Evolutionary conservation across 2,329 filamentous ascomycete genomes (phyloP).

Genomic region (Sporothrix pseudoabietina): DNA sequence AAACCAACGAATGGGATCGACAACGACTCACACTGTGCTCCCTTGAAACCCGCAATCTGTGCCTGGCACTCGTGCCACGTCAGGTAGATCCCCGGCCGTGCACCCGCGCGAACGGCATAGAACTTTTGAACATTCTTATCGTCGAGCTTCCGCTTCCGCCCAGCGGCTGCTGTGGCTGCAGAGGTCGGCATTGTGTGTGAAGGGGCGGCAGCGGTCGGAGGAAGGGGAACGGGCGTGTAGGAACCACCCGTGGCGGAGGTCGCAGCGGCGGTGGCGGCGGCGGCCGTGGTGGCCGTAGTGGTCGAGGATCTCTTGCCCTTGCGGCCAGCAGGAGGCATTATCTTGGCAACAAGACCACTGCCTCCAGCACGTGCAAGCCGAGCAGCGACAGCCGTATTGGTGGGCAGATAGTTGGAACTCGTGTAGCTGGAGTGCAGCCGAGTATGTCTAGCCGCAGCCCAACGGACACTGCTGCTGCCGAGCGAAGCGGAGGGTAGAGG

Average conservation of each 20-base stretch:
- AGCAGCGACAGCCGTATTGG: background rate
- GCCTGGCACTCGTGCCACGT: constrained; percentile 63
- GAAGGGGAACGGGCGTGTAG: background rate
- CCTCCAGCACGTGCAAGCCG: constrained; percentile 8
- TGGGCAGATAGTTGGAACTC: background rate
- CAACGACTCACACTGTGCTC: constrained; percentile 65
- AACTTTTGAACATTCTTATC: constrained; percentile 53
- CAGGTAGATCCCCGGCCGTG: constrained; percentile 62
- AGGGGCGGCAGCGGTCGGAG: background rate
- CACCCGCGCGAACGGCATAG: constrained; percentile 63
- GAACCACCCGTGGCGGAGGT: background rate
- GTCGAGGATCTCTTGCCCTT: constrained; percentile 20
- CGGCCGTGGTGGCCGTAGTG: background rate
- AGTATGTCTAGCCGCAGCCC: background rate
- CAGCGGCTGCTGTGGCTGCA: constrained; percentile 17
- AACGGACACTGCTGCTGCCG: background rate
- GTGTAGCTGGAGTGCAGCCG: background rate
- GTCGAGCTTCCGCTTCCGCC: constrained; percentile 55
- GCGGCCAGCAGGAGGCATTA: constrained; percentile 22
- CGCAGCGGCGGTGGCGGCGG: background rate
- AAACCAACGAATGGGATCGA: constrained; percentile 7
- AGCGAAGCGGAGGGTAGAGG: background rate
- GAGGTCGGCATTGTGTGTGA: constrained; percentile 23
- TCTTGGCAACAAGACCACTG: constrained; percentile 9
- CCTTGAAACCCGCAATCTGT: constrained; percentile 62